A percentile compares a stretch with the other conserved stretches of the same genome.
phyloP scores from a whole-genome alignment of 2,329 filamentous ascomycete species.

The Pyricularia grisea region DNA sequence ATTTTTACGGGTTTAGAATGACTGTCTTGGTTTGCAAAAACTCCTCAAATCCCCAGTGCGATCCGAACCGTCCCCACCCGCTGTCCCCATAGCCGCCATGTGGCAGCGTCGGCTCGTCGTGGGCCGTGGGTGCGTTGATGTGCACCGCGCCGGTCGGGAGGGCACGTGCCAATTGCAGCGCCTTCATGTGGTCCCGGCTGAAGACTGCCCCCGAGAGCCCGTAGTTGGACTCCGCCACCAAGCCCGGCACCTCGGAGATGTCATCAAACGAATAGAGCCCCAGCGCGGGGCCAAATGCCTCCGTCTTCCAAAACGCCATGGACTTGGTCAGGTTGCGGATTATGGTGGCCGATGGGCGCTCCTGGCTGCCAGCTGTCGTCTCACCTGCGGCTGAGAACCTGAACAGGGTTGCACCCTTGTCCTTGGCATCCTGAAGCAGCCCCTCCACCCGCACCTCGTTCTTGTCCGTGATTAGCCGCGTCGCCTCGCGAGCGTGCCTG shows the following conservation, averaged over 20 bases:
- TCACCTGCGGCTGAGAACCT: too few species aligned
- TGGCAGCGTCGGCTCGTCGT: conserved; percentile 34
- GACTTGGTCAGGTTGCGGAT: conserved; percentile 40
- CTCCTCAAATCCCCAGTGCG: conserved; percentile 32
- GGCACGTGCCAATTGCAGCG: conserved; percentile 31
- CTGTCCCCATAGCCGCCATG: conserved; percentile 39
- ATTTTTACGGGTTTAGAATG: too few species aligned
- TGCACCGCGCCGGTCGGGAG: conserved; percentile 45
- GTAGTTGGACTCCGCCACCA: conserved; percentile 57
- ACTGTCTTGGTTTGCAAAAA: conserved; percentile 31
- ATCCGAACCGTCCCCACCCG: conserved; percentile 37
- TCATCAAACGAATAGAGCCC: conserved; percentile 42
- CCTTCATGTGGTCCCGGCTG: conserved; percentile 42
- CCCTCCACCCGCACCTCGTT: conserved; percentile 33
- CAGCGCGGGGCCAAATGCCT: conserved; percentile 54
- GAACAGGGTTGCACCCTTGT: too few species aligned
- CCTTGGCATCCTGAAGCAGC: conserved; percentile 23
- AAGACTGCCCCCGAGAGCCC: conserved; percentile 51
- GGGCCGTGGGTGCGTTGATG: conserved; percentile 40
- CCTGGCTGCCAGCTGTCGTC: too few species aligned
- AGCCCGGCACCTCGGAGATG: conserved; percentile 46
- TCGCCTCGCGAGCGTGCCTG: background rate
- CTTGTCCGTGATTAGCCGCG: conserved; percentile 9
- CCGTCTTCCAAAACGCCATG: conserved; percentile 50
- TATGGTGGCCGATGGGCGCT: too few species aligned